A percentile compares a stretch with the other conserved stretches of the same genome.
These are phyloP conservation scores for Magnolia sinica DNA, from an alignment of 164 flowering plant genomes.

Conservation along the genomic window DNA sequence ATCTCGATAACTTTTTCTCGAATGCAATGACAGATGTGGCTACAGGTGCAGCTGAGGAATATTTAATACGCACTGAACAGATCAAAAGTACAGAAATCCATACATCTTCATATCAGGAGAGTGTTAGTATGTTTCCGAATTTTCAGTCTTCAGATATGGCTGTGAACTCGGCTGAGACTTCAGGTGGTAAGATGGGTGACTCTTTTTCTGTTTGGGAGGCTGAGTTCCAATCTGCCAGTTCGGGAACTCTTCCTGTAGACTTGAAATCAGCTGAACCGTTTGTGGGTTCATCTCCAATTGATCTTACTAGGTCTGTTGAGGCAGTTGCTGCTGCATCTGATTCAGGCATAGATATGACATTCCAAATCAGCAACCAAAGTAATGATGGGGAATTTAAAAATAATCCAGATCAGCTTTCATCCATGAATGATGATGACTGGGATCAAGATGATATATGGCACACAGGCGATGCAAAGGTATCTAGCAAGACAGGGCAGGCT, in stretches of 20 bases:
- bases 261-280: slow-evolving; percentile 30
- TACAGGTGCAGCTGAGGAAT: slow-evolving; percentile 21
- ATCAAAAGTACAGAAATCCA: slow-evolving; percentile 9
- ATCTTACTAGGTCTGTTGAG: slow-evolving; percentile 30
- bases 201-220: slow-evolving; percentile 59
- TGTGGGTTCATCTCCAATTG: slow-evolving; percentile 22
- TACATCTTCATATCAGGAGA: slow-evolving; percentile 24
- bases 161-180: slow-evolving; percentile 13
- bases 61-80: slow-evolving; percentile 1
- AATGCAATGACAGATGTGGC: slow-evolving; percentile 22
- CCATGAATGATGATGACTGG: slow-evolving; percentile 26
- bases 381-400: slow-evolving; percentile 16
- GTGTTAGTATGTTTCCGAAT: slow-evolving; percentile 38
- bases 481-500: slow-evolving; percentile 22
- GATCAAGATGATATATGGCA: slow-evolving; percentile 30
- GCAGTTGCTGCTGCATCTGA: slow-evolving; percentile 18
- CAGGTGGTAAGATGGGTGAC: slow-evolving; percentile 21
- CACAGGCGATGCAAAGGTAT: slow-evolving; percentile 10
- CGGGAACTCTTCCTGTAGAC: slow-evolving; percentile 23
- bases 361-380: neutral
- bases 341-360: slow-evolving; percentile 13
- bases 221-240: slow-evolving; percentile 51
- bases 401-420: slow-evolving; percentile 15
- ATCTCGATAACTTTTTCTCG: slow-evolving; percentile 44
- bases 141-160: slow-evolving; percentile 29